Percentiles rank a stretch among this genome's conserved stretches.
Conservation (phyloP, 2,329 filamentous ascomycete genomes). For the Alternaria ethzedia region DNA sequence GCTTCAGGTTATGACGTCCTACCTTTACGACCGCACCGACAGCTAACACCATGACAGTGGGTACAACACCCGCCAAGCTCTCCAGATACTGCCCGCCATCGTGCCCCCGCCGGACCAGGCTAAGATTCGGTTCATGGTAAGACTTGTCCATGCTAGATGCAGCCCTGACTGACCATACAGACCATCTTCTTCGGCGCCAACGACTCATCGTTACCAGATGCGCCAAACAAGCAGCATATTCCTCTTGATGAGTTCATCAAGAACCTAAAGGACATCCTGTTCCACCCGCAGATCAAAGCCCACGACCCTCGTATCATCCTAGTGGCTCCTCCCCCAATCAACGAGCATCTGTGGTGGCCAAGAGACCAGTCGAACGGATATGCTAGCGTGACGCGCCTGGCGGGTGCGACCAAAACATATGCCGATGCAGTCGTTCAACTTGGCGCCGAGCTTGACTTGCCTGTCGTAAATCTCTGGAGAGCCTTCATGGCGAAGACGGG, state of each 20-base stretch:
- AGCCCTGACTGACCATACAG: slow-evolving; percentile 51
- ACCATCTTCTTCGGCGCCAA: slow-evolving; percentile 88
- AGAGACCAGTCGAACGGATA: slow-evolving; percentile 49
- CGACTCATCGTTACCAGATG: slow-evolving; percentile 74
- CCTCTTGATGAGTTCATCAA: slow-evolving; percentile 75
- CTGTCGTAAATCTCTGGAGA: slow-evolving; percentile 80
- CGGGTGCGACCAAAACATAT: slow-evolving; percentile 66
- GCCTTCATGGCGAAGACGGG: slow-evolving; percentile 72
- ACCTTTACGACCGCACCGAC: neutral
- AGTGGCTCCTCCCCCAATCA: slow-evolving; percentile 81
- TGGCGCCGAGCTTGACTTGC: slow-evolving; percentile 61
- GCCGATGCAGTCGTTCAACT: slow-evolving; percentile 70
- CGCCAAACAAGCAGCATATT: slow-evolving; percentile 74
- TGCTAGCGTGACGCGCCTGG: slow-evolving; percentile 59
- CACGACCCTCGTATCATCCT: slow-evolving; percentile 78
- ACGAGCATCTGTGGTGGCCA: slow-evolving; percentile 72
- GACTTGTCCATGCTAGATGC: neutral
- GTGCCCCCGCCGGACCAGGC: slow-evolving; percentile 70
- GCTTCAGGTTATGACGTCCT: slow-evolving; percentile 63
- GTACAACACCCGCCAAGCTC: slow-evolving; percentile 79
- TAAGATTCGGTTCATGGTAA: slow-evolving; percentile 71
- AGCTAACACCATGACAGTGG: slow-evolving; percentile 58
- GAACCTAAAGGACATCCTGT: slow-evolving; percentile 75
- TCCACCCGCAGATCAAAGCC: slow-evolving; percentile 70
- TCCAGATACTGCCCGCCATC: slow-evolving; percentile 71